Evolutionary conservation across 331 rosid species (phyloP).

Genomic region (Saraca asoca): DNA sequence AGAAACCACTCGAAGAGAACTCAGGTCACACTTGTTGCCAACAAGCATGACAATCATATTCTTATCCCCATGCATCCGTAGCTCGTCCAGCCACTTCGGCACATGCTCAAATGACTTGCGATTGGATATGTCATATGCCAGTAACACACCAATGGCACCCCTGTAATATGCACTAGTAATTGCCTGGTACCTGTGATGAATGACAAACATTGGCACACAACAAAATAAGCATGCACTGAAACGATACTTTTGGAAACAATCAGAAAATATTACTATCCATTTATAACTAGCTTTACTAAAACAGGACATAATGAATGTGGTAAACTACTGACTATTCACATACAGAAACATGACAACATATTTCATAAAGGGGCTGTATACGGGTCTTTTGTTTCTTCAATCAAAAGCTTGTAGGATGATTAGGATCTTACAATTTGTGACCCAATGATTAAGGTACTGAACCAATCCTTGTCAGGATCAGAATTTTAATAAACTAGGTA

Average conservation of each 20-base stretch:
- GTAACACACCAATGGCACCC: slow-evolving; percentile 91
- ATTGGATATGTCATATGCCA: slow-evolving; percentile 82
- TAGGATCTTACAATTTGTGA: neutral
- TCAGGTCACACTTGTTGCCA: slow-evolving; percentile 87
- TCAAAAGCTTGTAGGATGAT: neutral
- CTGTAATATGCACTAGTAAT: slow-evolving; percentile 96
- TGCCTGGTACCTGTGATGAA: slow-evolving; percentile 80
- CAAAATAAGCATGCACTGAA: slow-evolving; percentile 18
- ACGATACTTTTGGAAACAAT: slow-evolving; percentile 1
- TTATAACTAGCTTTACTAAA: slow-evolving; percentile 14
- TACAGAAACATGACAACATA: too few relatives aligned
- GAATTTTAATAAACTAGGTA: neutral
- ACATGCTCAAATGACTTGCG: slow-evolving; percentile 74
- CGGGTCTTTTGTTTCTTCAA: too few relatives aligned
- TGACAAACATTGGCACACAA: slow-evolving; percentile 28
- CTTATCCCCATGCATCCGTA: slow-evolving; percentile 76
- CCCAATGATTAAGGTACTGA: neutral
- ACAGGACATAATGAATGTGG: neutral
- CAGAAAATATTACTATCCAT: neutral
- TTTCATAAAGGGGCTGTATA: too few relatives aligned
- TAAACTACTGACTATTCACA: slow-evolving; percentile 4
- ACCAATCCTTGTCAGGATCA: neutral
- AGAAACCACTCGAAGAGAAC: slow-evolving; percentile 67
- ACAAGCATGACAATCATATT: slow-evolving; percentile 81
- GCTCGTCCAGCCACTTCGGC: slow-evolving; percentile 80